Evolutionary conservation across 2,329 filamentous ascomycete genomes (phyloP), one percentile per base, ranked within the genome.

Genomic region (Colletotrichum sansevieriae): DNA sequence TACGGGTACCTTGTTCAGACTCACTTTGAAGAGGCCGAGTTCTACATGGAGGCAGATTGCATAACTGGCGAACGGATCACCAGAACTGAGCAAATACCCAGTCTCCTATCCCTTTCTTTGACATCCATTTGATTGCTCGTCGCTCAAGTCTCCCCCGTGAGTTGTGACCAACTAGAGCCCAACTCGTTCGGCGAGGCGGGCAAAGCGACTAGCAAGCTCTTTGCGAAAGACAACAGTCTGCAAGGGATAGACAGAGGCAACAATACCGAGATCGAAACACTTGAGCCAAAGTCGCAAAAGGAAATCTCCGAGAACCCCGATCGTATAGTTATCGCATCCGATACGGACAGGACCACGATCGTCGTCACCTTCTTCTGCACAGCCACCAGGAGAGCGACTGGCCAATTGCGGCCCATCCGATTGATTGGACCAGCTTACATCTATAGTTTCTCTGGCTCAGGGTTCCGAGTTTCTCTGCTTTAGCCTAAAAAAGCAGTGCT

Each of bases 321-420:
- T 60, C 59, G 59, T 47, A 54, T 54, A 54, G 29, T 35, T 47
- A 54, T 37, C 18, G 59, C 39, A 35, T 54, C 47, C 47, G 37
- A 62, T 54, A 44, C 47, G 22, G 58, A 20, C 44, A 44, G 20
- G 29, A 29, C 29, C 29, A 29, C n/a, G 18, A 35, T 58, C 22
- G 22, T 44, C 49, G 47, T 62, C 59, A 44, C 37, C 37, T 10
- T 25, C 4, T 20, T 4, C 18, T 62, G 59, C 59, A 54, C 59
- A 62, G 59, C 59, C 59, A 62, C 59, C 35, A 35, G 13, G 25
- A 54, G 49, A 37, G 37, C 22, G 39, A 52, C 25, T 41, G 37
- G 47, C 59, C 47, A 54, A 54, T 12, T 12, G 25, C 47, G 49
- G 47, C 20, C 22, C 18, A 9, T 46, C 46, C 37, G 12, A 37